Conservation (phyloP, 2,329 filamentous ascomycete species). For the Aspergillus uvarum region DNA sequence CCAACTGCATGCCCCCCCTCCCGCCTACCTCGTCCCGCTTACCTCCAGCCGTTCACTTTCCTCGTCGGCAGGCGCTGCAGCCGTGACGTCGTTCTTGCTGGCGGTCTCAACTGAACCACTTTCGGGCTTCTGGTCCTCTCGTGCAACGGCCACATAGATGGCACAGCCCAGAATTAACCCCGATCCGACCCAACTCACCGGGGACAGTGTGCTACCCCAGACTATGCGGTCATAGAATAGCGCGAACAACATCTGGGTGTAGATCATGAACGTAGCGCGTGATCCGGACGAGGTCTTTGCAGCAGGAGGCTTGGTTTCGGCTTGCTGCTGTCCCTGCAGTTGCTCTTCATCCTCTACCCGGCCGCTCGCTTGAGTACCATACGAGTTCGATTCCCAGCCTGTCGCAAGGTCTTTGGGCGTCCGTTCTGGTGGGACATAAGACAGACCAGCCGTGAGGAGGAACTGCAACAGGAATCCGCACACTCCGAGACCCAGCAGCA, state of each 20-base stretch:
- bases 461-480: slow-evolving; percentile 85
- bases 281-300: slow-evolving; percentile 29
- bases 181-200: slow-evolving; percentile 60
- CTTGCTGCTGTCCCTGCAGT: neutral
- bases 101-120: slow-evolving; percentile 3
- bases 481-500: slow-evolving; percentile 66
- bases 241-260: slow-evolving; percentile 70
- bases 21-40: neutral
- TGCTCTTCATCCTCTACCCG: neutral
- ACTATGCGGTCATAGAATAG: slow-evolving; percentile 63
- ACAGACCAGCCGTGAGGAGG: slow-evolving; percentile 73
- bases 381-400: neutral
- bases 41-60: neutral
- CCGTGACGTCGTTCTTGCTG: slow-evolving; percentile 2
- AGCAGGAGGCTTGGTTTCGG: neutral
- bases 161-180: slow-evolving; percentile 65
- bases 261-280: slow-evolving; percentile 65
- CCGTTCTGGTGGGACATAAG: slow-evolving; percentile 62
- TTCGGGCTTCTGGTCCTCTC: slow-evolving; percentile 30
- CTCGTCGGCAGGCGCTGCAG: neutral
- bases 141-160: slow-evolving; percentile 62
- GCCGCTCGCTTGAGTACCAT: neutral
- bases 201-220: slow-evolving; percentile 60
- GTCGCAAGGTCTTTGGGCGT: neutral
- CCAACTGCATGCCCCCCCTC: slow-evolving; percentile 5